phyloP scores from a whole-genome alignment of 208 protist genomes.

The Trichomonas gallinae region DNA sequence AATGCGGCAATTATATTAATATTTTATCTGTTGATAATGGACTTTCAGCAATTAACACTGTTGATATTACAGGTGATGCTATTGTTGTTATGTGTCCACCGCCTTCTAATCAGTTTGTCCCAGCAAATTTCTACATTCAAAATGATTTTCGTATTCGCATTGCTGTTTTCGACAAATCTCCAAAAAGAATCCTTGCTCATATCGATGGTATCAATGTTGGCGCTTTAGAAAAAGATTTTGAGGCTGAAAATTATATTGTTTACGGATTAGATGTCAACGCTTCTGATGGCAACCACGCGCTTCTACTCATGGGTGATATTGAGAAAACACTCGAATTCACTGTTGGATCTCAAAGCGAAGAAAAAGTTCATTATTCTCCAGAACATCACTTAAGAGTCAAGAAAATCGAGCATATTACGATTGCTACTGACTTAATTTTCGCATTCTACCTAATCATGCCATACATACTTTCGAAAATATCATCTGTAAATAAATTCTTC shows the following conservation, averaged over 20 bases:
- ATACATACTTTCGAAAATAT: not conserved
- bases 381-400: not conserved
- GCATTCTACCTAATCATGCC: not conserved
- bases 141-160: not conserved
- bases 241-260: not conserved
- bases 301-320: not conserved
- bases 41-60: not conserved
- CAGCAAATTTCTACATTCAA: not conserved
- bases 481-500: not conserved
- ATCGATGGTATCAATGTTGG: not conserved
- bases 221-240: not conserved
- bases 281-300: not conserved
- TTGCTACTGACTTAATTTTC: not conserved
- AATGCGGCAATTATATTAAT: not conserved
- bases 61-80: not conserved
- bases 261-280: not conserved
- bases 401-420: not conserved
- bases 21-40: not conserved
- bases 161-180: not conserved
- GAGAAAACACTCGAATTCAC: not conserved
- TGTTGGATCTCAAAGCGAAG: not conserved
- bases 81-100: not conserved
- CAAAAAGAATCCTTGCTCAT: not conserved
- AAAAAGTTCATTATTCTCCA: not conserved
- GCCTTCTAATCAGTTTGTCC: not conserved